phyloP scores from a whole-genome alignment of 768 basidiomycete genomes.

The Xerocomus spinulosus region DNA sequence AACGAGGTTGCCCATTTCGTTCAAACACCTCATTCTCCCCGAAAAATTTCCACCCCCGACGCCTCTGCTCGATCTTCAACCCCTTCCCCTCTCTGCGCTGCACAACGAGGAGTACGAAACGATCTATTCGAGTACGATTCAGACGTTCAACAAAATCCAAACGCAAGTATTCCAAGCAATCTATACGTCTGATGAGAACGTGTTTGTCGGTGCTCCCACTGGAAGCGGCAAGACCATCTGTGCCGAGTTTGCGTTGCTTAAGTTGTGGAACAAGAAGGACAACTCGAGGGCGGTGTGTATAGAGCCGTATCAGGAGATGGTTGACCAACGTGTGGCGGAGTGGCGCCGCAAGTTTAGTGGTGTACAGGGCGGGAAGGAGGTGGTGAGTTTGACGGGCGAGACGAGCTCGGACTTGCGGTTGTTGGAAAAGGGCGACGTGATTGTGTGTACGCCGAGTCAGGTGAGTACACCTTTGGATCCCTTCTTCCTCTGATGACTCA shows the following conservation, averaged over 20 bases:
- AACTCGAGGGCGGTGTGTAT: constrained; percentile 86
- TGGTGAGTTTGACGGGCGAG: constrained; percentile 91
- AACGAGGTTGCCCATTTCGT: constrained; percentile 90
- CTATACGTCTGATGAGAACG: constrained; percentile 94
- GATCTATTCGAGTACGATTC: constrained; percentile 75
- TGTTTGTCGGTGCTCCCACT: constrained; percentile 94
- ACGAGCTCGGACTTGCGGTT: constrained; percentile 86
- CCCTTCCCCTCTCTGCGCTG: constrained; percentile 83
- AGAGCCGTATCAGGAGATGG: constrained; percentile 97
- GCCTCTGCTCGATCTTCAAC: constrained; percentile 86
- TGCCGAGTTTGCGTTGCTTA: constrained; percentile 91
- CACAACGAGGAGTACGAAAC: constrained; percentile 92
- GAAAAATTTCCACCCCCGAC: constrained; percentile 95
- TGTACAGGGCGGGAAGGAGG: constrained; percentile 89
- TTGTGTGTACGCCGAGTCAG: constrained; percentile 91
- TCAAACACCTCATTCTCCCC: constrained; percentile 96
- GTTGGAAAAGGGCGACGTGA: constrained; percentile 86
- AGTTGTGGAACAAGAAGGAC: constrained; percentile 90
- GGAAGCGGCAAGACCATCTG: constrained; percentile 97
- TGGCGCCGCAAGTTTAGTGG: constrained; percentile 82
- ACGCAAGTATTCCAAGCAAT: constrained; percentile 98
- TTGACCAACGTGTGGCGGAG: constrained; percentile 82
- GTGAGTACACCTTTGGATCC: constrained; percentile 36
- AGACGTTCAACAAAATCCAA: constrained; percentile 97
- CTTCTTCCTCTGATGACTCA: not conserved